These are phyloP conservation scores for Parmelia sp. DNA, from an alignment of 495 filamentous ascomycete genomes.

Conservation along the genomic window DNA sequence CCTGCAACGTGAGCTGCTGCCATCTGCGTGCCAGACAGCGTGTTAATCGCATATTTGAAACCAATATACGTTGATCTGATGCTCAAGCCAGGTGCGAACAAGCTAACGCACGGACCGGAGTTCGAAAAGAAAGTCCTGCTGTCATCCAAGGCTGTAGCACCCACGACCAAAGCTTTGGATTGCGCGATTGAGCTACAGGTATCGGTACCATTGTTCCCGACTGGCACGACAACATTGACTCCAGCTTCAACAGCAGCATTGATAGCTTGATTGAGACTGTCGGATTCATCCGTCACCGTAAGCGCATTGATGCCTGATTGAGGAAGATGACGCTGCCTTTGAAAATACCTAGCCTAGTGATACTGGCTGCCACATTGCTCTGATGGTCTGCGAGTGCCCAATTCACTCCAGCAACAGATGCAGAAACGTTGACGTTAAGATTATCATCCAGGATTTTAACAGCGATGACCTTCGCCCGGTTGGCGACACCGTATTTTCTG, in stretches of 20 bases:
- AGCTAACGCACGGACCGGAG: background rate
- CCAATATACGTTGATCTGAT: background rate
- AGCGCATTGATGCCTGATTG: too few relatives aligned
- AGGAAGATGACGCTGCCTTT: too few relatives aligned
- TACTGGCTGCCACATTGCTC: too few relatives aligned
- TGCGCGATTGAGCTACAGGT: background rate
- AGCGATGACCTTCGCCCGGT: too few relatives aligned
- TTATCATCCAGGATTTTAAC: too few relatives aligned
- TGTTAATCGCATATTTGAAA: background rate
- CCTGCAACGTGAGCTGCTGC: constrained; percentile 1
- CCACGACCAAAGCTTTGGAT: background rate
- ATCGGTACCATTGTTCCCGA: background rate
- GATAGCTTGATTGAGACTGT: background rate
- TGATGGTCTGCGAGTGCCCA: too few relatives aligned
- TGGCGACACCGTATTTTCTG: too few relatives aligned
- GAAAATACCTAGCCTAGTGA: too few relatives aligned
- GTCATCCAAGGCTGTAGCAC: background rate
- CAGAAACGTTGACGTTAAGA: too few relatives aligned
- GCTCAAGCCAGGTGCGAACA: background rate
- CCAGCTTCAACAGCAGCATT: background rate
- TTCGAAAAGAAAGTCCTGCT: background rate
- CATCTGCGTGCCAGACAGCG: background rate
- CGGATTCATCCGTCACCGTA: background rate
- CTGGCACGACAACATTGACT: background rate
- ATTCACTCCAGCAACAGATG: too few relatives aligned